A percentile compares a stretch with the other conserved stretches of the same genome.
Evolutionary conservation across 2,329 filamentous ascomycete species (phyloP).

Genomic region (Dendrostoma leiphaemia): DNA sequence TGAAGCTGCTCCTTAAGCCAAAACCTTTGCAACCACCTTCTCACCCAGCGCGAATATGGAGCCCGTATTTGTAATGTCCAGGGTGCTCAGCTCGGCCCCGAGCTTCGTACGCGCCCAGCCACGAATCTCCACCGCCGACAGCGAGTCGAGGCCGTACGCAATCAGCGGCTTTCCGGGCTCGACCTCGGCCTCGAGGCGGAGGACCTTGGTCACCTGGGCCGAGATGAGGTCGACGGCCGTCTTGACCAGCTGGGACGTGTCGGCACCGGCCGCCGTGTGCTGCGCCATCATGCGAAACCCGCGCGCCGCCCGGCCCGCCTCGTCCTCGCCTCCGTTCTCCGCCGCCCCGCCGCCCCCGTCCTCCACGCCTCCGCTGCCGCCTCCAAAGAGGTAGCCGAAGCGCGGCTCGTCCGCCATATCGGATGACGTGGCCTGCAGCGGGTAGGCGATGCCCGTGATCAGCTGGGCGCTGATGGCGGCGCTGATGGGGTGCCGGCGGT

Average conservation of each 20-base stretch:
- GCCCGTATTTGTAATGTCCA: conserved; percentile 22
- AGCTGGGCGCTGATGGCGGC: conserved; percentile 15
- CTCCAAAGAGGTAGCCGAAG: conserved; percentile 14
- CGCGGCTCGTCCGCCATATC: conserved; percentile 12
- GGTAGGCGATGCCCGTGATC: conserved; percentile 20
- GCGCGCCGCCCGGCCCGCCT: background rate
- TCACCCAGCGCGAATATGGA: conserved; percentile 19
- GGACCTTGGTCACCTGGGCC: conserved; percentile 10
- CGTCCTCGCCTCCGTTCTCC: background rate
- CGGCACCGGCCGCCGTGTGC: conserved; percentile 6
- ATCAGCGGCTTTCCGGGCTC: conserved; percentile 19
- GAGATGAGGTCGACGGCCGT: conserved; percentile 1
- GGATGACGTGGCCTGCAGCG: conserved; percentile 1
- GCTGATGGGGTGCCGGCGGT: background rate
- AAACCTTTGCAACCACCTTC: conserved; percentile 20
- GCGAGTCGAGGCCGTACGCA: conserved; percentile 28
- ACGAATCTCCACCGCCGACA: conserved; percentile 31
- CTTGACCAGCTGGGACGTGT: conserved; percentile 4
- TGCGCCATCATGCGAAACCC: conserved; percentile 10
- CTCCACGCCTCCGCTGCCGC: background rate
- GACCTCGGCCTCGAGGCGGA: conserved; percentile 19
- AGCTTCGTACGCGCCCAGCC: conserved; percentile 28
- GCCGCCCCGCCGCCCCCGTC: background rate
- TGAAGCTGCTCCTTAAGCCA: no score
- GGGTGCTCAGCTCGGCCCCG: conserved; percentile 20